phyloP scores from a whole-genome alignment of 164 flowering plant genomes.

The Sedum album region DNA sequence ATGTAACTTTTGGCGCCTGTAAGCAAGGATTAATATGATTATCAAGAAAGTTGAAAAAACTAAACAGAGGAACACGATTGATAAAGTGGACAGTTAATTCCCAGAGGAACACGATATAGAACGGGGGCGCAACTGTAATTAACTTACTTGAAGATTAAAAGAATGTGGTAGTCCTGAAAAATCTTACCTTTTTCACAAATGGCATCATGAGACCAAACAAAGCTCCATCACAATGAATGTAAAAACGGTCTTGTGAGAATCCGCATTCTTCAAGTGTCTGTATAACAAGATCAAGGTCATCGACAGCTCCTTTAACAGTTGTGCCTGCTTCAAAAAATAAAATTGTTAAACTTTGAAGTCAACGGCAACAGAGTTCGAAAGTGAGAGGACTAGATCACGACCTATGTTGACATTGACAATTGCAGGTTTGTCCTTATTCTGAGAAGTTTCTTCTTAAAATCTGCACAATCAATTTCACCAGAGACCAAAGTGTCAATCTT shows the following conservation, averaged over 20 bases:
- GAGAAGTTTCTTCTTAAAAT: constrained; percentile 52
- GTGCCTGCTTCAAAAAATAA: constrained; percentile 50
- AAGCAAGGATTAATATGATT: neutral
- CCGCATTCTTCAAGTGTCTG: constrained; percentile 77
- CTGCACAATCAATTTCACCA: constrained; percentile 86
- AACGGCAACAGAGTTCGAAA: neutral
- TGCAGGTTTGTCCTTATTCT: constrained; percentile 79
- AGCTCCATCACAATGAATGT: constrained; percentile 95
- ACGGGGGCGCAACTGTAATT: neutral
- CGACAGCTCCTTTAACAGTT: constrained; percentile 96
- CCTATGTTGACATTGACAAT: constrained; percentile 91
- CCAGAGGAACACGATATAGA: neutral
- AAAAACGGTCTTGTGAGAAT: constrained; percentile 67
- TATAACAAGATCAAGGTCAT: constrained; percentile 91
- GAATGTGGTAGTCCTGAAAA: neutral
- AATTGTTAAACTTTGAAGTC: neutral
- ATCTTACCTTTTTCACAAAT: constrained; percentile 77
- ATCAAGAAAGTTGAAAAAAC: neutral
- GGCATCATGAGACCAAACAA: constrained; percentile 98
- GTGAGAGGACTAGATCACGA: constrained; percentile 16
- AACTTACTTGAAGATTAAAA: neutral
- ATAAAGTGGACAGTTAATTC: neutral
- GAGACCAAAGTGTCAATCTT: constrained; percentile 57
- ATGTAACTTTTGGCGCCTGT: constrained; percentile 90
- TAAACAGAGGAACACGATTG: neutral